phyloP scores from a whole-genome alignment of 2,329 filamentous ascomycete species.

The Akanthomyces muscarius region DNA sequence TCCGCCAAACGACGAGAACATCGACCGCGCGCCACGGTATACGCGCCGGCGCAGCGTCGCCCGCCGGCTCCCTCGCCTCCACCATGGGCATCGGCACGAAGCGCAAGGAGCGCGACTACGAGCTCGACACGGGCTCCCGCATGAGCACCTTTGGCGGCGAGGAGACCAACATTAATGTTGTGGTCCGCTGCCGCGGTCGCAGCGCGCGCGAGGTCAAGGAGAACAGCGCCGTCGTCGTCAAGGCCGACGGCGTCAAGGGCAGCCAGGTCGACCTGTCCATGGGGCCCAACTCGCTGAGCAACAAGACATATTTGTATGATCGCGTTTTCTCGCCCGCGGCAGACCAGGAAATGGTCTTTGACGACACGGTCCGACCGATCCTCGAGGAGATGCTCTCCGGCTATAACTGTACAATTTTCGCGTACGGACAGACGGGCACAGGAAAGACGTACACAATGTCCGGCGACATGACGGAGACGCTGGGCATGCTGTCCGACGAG shows the following conservation, averaged over 20 bases:
- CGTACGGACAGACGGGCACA: constrained; percentile 95
- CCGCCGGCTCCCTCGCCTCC: constrained; percentile 61
- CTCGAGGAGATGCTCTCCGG: constrained; percentile 92
- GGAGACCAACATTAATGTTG: constrained; percentile 96
- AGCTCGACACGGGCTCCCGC: constrained; percentile 44
- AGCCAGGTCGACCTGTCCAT: constrained; percentile 82
- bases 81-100: constrained; percentile 64
- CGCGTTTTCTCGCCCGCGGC: constrained; percentile 94
- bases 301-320: constrained; percentile 96
- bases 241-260: constrained; percentile 82
- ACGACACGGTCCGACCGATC: constrained; percentile 91
- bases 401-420: constrained; percentile 98
- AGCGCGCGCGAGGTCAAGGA: constrained; percentile 90
- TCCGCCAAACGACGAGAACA: constrained; percentile 23
- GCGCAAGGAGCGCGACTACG: constrained; percentile 84
- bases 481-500: constrained; percentile 81
- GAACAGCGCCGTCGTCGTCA: constrained; percentile 90
- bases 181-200: constrained; percentile 88
- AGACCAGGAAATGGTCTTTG: constrained; percentile 89
- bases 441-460: constrained; percentile 99
- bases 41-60: constrained; percentile 54
- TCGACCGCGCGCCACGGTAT: constrained; percentile 25
- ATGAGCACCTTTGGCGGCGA: constrained; percentile 37
- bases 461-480: constrained; percentile 85
- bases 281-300: constrained; percentile 86